Evolutionary conservation across 2,329 filamentous ascomycete species (phyloP), one percentile per base, ranked within the genome.

Genomic region (Aspergillus ibericus): DNA sequence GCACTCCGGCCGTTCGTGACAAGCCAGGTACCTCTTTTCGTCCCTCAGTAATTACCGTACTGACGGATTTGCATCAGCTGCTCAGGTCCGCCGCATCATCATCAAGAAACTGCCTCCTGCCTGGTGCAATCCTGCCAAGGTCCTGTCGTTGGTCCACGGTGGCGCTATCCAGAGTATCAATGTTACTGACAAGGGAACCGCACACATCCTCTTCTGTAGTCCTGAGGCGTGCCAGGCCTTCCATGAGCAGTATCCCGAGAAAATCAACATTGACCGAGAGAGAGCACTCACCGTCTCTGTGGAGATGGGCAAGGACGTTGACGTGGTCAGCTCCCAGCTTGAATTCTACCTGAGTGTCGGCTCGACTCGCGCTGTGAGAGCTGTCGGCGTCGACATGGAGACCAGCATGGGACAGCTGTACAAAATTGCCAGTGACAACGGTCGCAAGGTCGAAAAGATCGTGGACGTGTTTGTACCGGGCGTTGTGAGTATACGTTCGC

Each of bases 281-380:
- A 65, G 66, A 29, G 68, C 66, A 40, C 58, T 66, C 15, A 68
- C 69, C 1, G 64, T 80, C 47, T 64, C 77, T 5, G 71, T 77
- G 16, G 72, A 76, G 13, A 67, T 80, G n/a, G 68, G 71, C 1
- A 70, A 77, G 8, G 66, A 74, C 0, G 70, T 82, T 8, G 72
- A 77, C 35, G 64, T 74, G 5, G 66, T 77, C 58, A 77, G 77
- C 56, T 77, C 77, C 9, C 68, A 77, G 29, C 68, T 82, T 16
- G 68, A 69, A 5, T 74, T 74, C 36, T 75, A 75, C 52, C 72
- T 77, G 9, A 73, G 76, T 1, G 68, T 71, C 1, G 77, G 77
- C 1, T 72, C 74, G 4, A 78, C 80, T 22, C 78, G 81, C 32
- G 80, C 79, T 50, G 72, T 83, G 13, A 77, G 77, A 48, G 78